Percentiles rank a stretch among this genome's conserved stretches.
Evolutionary conservation across 2,329 filamentous ascomycete genomes (phyloP).

Genomic region (Elsinoe australis): DNA sequence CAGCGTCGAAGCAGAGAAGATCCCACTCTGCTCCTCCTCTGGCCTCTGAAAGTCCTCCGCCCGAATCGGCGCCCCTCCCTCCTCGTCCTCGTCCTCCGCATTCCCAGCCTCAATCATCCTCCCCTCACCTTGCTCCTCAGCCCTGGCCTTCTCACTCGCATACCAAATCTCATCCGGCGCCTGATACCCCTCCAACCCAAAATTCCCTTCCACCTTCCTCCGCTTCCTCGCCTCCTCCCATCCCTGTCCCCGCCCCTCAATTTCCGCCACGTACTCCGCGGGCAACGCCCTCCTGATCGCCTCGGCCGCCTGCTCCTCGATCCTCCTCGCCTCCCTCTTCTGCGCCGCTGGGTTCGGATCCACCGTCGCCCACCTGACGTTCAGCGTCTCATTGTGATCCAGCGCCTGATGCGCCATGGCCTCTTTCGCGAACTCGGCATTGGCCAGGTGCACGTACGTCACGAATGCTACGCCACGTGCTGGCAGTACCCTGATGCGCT

Average conservation of each 20-base stretch:
- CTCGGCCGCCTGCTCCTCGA: conserved; percentile 95
- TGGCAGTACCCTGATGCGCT: conserved; percentile 79
- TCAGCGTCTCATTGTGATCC: conserved; percentile 86
- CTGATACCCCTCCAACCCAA: conserved; percentile 84
- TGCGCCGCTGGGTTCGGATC: conserved; percentile 94
- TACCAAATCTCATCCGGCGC: conserved; percentile 93
- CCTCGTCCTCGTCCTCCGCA: conserved; percentile 38
- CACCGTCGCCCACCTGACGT: conserved; percentile 93
- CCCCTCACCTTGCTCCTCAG: conserved; percentile 57
- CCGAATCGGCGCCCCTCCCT: conserved; percentile 28
- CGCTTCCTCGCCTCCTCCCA: conserved; percentile 66
- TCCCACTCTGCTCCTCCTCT: conserved; percentile 47
- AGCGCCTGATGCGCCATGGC: conserved; percentile 92
- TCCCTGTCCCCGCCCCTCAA: conserved; percentile 62
- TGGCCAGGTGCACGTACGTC: conserved; percentile 85
- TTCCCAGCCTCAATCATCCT: conserved; percentile 53
- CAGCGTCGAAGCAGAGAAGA: conserved; percentile 75
- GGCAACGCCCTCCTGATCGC: conserved; percentile 83
- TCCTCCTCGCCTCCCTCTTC: conserved; percentile 75
- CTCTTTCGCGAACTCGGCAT: conserved; percentile 71
- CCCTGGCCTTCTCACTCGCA: conserved; percentile 63
- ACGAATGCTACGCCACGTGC: conserved; percentile 87
- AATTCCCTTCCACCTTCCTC: conserved; percentile 80
- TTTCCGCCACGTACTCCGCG: conserved; percentile 82
- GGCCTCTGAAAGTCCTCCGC: conserved; percentile 40